Percentiles rank a stretch among this genome's conserved stretches.
These are phyloP conservation scores for Globisporangium nunn DNA, from an alignment of 352 stramenopile species.

Conservation along the genomic window DNA sequence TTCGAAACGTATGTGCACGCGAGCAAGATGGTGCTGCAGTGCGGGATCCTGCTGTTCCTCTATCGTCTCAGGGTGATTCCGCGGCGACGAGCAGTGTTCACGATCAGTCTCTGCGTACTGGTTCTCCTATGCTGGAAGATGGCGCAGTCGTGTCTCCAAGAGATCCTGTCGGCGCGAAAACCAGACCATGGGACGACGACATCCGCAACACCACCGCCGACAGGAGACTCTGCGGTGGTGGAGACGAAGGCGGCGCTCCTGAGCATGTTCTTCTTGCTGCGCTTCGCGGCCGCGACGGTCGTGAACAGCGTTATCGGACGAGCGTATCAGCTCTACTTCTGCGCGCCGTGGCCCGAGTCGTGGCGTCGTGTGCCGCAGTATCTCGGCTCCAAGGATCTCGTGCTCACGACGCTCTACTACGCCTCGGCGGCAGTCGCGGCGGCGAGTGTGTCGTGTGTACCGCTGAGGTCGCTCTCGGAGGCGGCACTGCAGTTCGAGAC, in stretches of 20 bases:
- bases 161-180: constrained; percentile 16
- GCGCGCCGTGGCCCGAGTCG: constrained; percentile 27
- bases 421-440: constrained; percentile 22
- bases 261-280: constrained; percentile 37
- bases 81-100: constrained; percentile 22
- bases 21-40: constrained; percentile 43
- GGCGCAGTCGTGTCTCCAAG: constrained; percentile 31
- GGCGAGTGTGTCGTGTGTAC: constrained; percentile 24
- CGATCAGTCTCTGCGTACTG: constrained; percentile 41
- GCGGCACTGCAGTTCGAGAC: constrained; percentile 39
- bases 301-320: constrained; percentile 32
- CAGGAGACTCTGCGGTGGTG: not conserved
- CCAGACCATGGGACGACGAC: not conserved
- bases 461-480: constrained; percentile 45
- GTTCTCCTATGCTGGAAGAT: constrained; percentile 40
- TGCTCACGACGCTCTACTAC: constrained; percentile 52
- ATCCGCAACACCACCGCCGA: not conserved
- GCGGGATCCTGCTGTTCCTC: constrained; percentile 39
- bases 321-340: constrained; percentile 49
- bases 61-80: constrained; percentile 22
- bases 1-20: constrained; percentile 25
- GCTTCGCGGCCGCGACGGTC: constrained; percentile 19
- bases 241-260: constrained; percentile 32
- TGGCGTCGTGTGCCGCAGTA: constrained; percentile 51
- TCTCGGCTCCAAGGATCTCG: constrained; percentile 55